These are phyloP conservation scores for Moniliella sp. DNA, from an alignment of 1,284 basidiomycete genomes.

Conservation along the genomic window DNA sequence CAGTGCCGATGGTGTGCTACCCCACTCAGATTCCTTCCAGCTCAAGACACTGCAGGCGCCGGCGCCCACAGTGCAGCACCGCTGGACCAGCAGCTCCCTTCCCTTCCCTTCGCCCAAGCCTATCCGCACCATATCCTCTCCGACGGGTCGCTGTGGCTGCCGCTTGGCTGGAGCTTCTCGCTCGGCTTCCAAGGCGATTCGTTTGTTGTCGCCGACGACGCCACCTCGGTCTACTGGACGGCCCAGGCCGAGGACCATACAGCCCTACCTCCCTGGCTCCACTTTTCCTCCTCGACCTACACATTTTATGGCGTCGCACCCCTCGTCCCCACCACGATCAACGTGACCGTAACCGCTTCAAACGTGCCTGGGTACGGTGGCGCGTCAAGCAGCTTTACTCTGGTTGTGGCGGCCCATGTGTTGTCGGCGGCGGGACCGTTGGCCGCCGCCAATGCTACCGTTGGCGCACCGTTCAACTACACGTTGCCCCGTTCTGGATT, in stretches of 20 bases:
- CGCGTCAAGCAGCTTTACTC: slow-evolving; percentile 10
- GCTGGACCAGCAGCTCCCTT: slow-evolving; percentile 16
- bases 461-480: slow-evolving; percentile 35
- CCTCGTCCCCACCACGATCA: slow-evolving; percentile 11
- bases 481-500: slow-evolving; percentile 37
- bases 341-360: slow-evolving; percentile 18
- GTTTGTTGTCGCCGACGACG: slow-evolving; percentile 37
- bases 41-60: slow-evolving; percentile 11
- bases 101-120: slow-evolving; percentile 12
- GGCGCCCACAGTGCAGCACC: slow-evolving; percentile 15
- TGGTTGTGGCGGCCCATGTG: slow-evolving; percentile 13
- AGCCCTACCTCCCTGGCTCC: slow-evolving; percentile 53
- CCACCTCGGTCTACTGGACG: slow-evolving; percentile 45
- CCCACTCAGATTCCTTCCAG: too few species aligned
- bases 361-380: slow-evolving; percentile 18
- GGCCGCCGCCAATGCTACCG: slow-evolving; percentile 41
- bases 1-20: slow-evolving; percentile 1
- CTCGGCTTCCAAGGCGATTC: slow-evolving; percentile 57
- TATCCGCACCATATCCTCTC: slow-evolving; percentile 15
- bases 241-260: slow-evolving; percentile 48
- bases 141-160: slow-evolving; percentile 44
- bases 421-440: slow-evolving; percentile 8
- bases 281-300: slow-evolving; percentile 46
- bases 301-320: slow-evolving; percentile 65
- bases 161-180: slow-evolving; percentile 68